Evolutionary conservation across 768 basidiomycete species (phyloP), one percentile per base, ranked within the genome.

Genomic region (Tephrocybe sp.): DNA sequence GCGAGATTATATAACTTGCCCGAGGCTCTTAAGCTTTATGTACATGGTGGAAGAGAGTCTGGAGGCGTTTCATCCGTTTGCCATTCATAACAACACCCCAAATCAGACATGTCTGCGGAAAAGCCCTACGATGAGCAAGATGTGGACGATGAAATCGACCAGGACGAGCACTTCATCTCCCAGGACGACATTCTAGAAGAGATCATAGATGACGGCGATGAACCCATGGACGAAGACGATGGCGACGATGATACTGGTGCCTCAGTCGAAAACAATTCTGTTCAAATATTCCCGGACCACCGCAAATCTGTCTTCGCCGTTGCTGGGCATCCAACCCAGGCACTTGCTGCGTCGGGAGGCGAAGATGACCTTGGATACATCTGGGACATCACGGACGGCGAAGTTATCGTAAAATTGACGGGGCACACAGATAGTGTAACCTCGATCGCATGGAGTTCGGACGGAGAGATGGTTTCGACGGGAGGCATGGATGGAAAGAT

Each of bases 401-500:
- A 90, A 62, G 73, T 85, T 58, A 75, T 96, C 52, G 88, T 84
- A 45, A 90, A 86, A 69, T 77, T 99, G 45, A 88, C 89, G 0
- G 97, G 97, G 2, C 97, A 99, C 68, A 84, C 85, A 6, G 97
- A 99, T 65, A 94, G 92, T 56, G 93, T 99, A 41, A 85, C 85
- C 4, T 77, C 77, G 48, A 77, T 80, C 3, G 85, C 78, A 18
- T 99, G 90, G 80, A 96, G 85, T 65, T 61, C 73, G 0, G 96
- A 98, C 65, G 97, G 97, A 2, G 88, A 97, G 70, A 79, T 97
- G 80, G 78, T 95, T 51, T 85, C 95, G 14, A 97, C 95, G 0
- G 97, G 96, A 9, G 97, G 97, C 0, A 98, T 99, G 97, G 97
- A 99, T 62, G 97, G 97, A 8, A 86, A 84, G 65, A 86, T 98